Conservation (phyloP, 768 basidiomycete genomes). For the Mycena epipterygia region DNA sequence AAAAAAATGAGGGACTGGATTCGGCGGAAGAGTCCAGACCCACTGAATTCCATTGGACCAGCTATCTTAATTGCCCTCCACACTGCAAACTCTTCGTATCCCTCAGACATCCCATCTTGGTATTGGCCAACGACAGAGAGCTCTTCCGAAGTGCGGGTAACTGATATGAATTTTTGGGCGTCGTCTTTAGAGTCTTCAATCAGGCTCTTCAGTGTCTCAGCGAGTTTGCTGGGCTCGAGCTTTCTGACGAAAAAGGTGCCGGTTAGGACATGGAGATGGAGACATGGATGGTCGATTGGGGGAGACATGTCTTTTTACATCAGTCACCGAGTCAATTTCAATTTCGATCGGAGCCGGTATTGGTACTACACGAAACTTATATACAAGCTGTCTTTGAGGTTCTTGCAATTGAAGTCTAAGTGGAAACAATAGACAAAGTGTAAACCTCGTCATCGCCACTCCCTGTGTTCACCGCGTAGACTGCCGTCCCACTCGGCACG, state of each 20-base stretch:
- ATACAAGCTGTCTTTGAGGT: background rate
- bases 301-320: slow-evolving; percentile 50
- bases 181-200: slow-evolving; percentile 47
- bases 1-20: slow-evolving; percentile 1
- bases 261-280: slow-evolving; percentile 62
- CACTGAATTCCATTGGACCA: slow-evolving; percentile 78
- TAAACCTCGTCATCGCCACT: slow-evolving; percentile 50
- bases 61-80: slow-evolving; percentile 75
- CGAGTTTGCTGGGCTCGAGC: slow-evolving; percentile 46
- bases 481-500: slow-evolving; percentile 64
- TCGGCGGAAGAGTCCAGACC: slow-evolving; percentile 25
- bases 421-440: slow-evolving; percentile 53
- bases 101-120: slow-evolving; percentile 51
- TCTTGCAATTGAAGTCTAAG: too few relatives aligned
- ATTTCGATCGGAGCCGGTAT: too few relatives aligned
- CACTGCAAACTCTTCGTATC: slow-evolving; percentile 52
- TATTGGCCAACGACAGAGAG: slow-evolving; percentile 69
- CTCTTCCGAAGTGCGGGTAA: slow-evolving; percentile 73
- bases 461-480: slow-evolving; percentile 55
- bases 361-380: background rate
- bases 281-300: slow-evolving; percentile 58
- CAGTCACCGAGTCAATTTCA: background rate
- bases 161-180: slow-evolving; percentile 58
- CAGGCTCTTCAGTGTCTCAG: slow-evolving; percentile 51
- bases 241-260: slow-evolving; percentile 62